Evolutionary conservation across 495 filamentous ascomycete genomes (phyloP).

Genomic region (Aspergillus nanangensis): DNA sequence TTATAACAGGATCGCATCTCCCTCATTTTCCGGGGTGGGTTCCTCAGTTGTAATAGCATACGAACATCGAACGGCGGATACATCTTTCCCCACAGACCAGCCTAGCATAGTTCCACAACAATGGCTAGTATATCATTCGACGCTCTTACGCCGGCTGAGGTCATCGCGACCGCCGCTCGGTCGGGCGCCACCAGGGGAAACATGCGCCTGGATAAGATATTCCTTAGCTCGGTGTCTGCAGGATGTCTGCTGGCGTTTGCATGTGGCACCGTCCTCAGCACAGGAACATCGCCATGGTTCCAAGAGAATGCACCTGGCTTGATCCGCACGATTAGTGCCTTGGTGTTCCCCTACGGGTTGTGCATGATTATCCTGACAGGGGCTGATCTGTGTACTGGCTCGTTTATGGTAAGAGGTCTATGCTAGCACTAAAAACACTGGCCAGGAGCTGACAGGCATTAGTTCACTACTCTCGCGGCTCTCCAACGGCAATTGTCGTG

Average conservation of each 20-base stretch:
- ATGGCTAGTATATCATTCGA: constrained; percentile 14
- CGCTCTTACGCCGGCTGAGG: constrained; percentile 41
- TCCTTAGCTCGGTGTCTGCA: constrained; percentile 48
- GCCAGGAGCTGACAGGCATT: background rate
- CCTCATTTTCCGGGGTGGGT: no score
- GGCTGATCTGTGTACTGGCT: constrained; percentile 55
- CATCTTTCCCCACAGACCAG: no score
- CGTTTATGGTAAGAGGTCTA: constrained; percentile 44
- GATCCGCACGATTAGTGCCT: constrained; percentile 49
- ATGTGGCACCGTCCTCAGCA: constrained; percentile 47
- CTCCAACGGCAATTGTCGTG: constrained; percentile 48
- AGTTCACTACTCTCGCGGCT: constrained; percentile 52
- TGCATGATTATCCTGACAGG: constrained; percentile 57
- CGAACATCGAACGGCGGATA: no score
- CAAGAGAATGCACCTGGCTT: constrained; percentile 56
- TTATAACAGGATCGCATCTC: no score
- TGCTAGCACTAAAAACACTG: no score
- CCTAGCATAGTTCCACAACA: background rate
- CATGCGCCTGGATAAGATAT: constrained; percentile 51
- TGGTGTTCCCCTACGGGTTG: constrained; percentile 57
- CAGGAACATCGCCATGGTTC: constrained; percentile 54
- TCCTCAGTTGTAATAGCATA: background rate
- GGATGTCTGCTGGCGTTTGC: constrained; percentile 51
- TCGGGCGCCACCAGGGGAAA: constrained; percentile 46
- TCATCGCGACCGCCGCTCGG: constrained; percentile 40